phyloP scores from a whole-genome alignment of 2,329 filamentous ascomycete genomes.

The Aspergillus costaricaensis region DNA sequence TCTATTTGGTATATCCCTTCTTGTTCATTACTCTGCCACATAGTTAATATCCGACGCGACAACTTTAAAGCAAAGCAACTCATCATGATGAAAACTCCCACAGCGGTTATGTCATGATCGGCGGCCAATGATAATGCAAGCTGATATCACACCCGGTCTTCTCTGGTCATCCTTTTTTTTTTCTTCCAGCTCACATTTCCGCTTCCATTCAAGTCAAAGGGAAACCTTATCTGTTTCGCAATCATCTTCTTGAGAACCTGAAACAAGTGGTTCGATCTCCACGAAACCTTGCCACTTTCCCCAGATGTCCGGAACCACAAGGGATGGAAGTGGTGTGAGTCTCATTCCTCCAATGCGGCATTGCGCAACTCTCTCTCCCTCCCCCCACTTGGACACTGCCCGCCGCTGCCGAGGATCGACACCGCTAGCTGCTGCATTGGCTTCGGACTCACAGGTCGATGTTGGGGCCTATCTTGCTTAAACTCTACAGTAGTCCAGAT shows the following conservation, averaged over 20 bases:
- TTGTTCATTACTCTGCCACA: too few species aligned
- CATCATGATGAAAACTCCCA: conserved; percentile 8
- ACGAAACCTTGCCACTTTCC: conserved; percentile 2
- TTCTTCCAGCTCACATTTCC: background rate
- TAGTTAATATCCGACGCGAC: background rate
- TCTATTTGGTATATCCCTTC: background rate
- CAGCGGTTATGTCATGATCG: conserved; percentile 8
- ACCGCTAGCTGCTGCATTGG: conserved; percentile 7
- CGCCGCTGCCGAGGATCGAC: conserved; percentile 6
- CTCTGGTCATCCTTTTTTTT: too few species aligned
- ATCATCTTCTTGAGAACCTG: background rate
- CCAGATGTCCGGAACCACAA: background rate
- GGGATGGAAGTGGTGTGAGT: background rate
- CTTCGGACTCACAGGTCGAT: background rate
- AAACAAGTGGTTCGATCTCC: background rate
- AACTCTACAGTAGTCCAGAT: conserved; percentile 9
- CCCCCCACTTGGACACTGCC: background rate
- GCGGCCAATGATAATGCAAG: conserved; percentile 3
- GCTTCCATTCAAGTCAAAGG: background rate
- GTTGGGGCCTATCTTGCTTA: conserved; percentile 2
- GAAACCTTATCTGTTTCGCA: background rate
- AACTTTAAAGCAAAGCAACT: background rate
- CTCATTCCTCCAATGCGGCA: background rate
- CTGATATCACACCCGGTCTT: conserved; percentile 1
- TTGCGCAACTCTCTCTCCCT: background rate